Conservation (phyloP, 2,329 filamentous ascomycete species). For the Drechslera avenae region DNA sequence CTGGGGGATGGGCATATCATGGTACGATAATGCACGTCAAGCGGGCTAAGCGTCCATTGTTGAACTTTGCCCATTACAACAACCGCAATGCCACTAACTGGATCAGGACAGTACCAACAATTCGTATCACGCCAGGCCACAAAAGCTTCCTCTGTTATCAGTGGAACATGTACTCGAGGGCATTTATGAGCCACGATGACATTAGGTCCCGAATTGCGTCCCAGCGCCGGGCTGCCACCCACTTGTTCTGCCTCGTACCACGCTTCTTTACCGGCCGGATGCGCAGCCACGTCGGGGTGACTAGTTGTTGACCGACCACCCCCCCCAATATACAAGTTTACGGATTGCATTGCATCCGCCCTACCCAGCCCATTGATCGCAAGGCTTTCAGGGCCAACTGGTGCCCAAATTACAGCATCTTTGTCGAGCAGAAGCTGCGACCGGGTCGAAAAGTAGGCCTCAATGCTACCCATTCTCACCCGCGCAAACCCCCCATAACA, state of each 20-base stretch:
- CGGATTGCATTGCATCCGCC: no score
- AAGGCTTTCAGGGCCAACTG: not conserved
- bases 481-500: no score
- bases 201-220: not conserved
- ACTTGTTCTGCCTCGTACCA: slow-evolving; percentile 14
- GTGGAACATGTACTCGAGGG: no score
- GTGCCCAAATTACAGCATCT: not conserved
- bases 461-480: no score
- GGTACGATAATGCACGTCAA: not conserved
- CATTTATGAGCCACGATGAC: not conserved
- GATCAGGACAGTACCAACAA: no score
- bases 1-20: not conserved
- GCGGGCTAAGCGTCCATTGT: not conserved
- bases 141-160: no score
- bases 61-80: not conserved
- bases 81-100: not conserved
- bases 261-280: slow-evolving; percentile 9
- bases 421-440: not conserved
- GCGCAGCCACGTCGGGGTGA: slow-evolving; percentile 17
- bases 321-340: not conserved
- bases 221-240: not conserved
- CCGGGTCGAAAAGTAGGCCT: no score
- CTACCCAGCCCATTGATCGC: not conserved
- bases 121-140: no score
- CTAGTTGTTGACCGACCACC: not conserved